These are phyloP conservation scores for Azolla pinnata DNA, from an alignment of 75 land plant species.

Conservation along the genomic window DNA sequence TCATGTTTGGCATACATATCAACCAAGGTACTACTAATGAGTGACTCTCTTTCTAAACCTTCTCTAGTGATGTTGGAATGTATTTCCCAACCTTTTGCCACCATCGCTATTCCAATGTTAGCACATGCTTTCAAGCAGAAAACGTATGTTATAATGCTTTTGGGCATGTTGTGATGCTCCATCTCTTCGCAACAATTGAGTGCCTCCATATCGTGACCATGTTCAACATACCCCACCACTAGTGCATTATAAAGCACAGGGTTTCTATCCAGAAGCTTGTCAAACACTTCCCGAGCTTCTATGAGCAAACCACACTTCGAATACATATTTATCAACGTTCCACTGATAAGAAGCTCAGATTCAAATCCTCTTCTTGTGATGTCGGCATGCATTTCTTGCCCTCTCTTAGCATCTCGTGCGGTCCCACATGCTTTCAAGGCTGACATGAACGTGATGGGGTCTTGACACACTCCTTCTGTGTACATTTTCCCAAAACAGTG, in stretches of 20 bases:
- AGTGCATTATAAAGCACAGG: conserved; percentile 18
- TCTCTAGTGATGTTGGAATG: conserved; percentile 1
- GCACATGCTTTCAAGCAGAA: conserved; percentile 5
- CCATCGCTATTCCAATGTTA: too few species aligned
- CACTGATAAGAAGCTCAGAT: conserved; percentile 10
- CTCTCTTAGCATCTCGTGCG: conserved; percentile 5
- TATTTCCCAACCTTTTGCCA: conserved; percentile 1
- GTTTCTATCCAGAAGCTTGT: conserved; percentile 37
- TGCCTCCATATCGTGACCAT: conserved; percentile 38
- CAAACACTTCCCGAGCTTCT: conserved; percentile 42
- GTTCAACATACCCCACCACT: conserved; percentile 11
- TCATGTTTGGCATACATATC: conserved; percentile 49
- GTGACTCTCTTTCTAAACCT: conserved; percentile 20
- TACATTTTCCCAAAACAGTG: conserved; percentile 11
- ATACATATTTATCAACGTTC: conserved; percentile 23
- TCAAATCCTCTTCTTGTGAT: conserved; percentile 5
- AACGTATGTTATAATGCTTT: not conserved
- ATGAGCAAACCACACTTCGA: conserved; percentile 23
- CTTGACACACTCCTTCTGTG: conserved; percentile 32
- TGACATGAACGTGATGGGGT: conserved; percentile 46
- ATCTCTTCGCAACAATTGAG: conserved; percentile 22
- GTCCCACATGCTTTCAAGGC: conserved; percentile 50
- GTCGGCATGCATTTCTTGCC: conserved; percentile 15
- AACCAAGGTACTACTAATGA: conserved; percentile 48
- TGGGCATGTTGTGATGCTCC: conserved; percentile 16